phyloP scores from a whole-genome alignment of 495 filamentous ascomycete genomes.

The Hyaloscypha variabilis region DNA sequence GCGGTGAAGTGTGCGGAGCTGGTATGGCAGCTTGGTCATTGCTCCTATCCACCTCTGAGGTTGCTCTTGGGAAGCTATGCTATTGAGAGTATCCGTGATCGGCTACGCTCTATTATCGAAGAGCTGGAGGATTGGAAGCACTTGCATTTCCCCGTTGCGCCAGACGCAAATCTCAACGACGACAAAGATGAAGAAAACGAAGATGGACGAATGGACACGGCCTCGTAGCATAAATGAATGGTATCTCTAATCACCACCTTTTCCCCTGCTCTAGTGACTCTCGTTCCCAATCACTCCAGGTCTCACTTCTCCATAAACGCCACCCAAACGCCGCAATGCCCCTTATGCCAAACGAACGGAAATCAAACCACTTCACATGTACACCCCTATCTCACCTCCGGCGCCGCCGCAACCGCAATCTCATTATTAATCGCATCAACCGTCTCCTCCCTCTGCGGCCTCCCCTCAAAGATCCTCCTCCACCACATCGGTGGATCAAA shows the following conservation, averaged over 20 bases:
- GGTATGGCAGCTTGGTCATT: conserved; percentile 95
- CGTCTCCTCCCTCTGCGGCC: conserved; percentile 45
- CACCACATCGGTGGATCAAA: conserved; percentile 93
- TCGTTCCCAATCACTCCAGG: too few species aligned
- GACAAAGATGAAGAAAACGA: conserved; percentile 33
- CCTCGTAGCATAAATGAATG: conserved; percentile 15
- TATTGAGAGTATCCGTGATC: conserved; percentile 91
- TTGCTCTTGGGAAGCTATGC: conserved; percentile 89
- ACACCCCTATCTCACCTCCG: conserved; percentile 35
- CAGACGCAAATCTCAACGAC: conserved; percentile 34
- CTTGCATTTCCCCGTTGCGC: conserved; percentile 59
- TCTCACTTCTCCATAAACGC: conserved; percentile 1
- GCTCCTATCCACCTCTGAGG: conserved; percentile 83
- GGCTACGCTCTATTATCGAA: conserved; percentile 86
- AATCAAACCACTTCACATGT: neutral
- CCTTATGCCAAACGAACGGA: conserved; percentile 1
- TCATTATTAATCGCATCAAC: conserved; percentile 53
- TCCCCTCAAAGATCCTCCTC: conserved; percentile 77
- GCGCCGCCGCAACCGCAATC: conserved; percentile 49
- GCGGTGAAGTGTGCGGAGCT: conserved; percentile 94
- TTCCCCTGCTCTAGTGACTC: too few species aligned
- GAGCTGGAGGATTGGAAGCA: conserved; percentile 94
- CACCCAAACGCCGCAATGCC: conserved; percentile 20
- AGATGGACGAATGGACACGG: conserved; percentile 23
- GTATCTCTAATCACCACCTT: conserved; percentile 22